phyloP scores from a whole-genome alignment of 2,329 filamentous ascomycete genomes.

The Aspergillus ibericus region DNA sequence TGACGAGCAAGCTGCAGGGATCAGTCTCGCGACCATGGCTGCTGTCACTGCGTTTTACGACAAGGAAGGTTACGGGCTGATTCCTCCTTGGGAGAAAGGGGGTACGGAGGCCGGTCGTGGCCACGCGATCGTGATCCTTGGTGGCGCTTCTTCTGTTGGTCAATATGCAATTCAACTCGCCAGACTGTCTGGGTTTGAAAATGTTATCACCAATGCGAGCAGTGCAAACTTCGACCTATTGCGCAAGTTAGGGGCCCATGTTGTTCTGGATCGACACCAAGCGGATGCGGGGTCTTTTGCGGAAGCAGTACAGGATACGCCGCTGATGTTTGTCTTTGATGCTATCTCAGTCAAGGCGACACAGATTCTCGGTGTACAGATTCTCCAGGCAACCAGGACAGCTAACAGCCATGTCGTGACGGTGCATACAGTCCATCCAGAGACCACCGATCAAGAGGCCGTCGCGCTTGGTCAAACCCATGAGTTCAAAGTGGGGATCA shows the following conservation, averaged over 20 bases:
- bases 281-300: slow-evolving; percentile 20
- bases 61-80: slow-evolving; percentile 21
- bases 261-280: slow-evolving; percentile 25
- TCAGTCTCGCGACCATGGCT: slow-evolving; percentile 23
- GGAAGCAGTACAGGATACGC: slow-evolving; percentile 24
- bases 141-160: slow-evolving; percentile 37
- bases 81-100: slow-evolving; percentile 28
- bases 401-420: slow-evolving; percentile 16
- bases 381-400: slow-evolving; percentile 22
- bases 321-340: slow-evolving; percentile 34
- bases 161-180: slow-evolving; percentile 39
- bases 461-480: not conserved
- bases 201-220: slow-evolving; percentile 36
- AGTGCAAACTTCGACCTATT: slow-evolving; percentile 23
- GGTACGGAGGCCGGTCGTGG: slow-evolving; percentile 22
- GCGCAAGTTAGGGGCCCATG: slow-evolving; percentile 25
- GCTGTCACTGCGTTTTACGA: slow-evolving; percentile 20
- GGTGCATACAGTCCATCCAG: slow-evolving; percentile 2
- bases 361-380: slow-evolving; percentile 32
- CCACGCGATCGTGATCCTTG: slow-evolving; percentile 29
- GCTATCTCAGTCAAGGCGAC: slow-evolving; percentile 31
- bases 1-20: slow-evolving; percentile 31
- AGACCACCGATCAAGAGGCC: not conserved
- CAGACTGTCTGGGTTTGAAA: slow-evolving; percentile 33
- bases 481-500: slow-evolving; percentile 14